A percentile compares a stretch with the other conserved stretches of the same genome.
These are phyloP conservation scores for Uromyces viciae-fabae DNA, from an alignment of 1,284 basidiomycete species.

Conservation along the genomic window DNA sequence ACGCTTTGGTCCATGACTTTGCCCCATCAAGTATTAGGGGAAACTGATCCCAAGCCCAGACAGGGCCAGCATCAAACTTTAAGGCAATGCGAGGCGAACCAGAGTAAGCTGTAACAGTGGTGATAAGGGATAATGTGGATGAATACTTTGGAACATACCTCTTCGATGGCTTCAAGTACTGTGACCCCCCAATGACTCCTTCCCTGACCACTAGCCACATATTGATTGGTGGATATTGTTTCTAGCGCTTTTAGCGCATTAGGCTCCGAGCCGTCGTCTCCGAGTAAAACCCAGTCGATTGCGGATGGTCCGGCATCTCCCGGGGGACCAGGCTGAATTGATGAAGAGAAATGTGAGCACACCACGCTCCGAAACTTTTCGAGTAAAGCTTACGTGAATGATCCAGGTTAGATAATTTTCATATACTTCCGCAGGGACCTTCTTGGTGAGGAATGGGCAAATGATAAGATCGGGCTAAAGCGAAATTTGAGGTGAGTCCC, in stretches of 20 bases:
- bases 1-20: constrained; percentile 56
- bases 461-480: constrained; percentile 56
- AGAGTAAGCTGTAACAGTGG: no score
- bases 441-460: constrained; percentile 58
- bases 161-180: constrained; percentile 51
- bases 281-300: constrained; percentile 58
- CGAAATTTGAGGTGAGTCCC: no score
- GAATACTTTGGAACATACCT: constrained; percentile 3
- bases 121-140: background rate
- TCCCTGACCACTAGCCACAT: constrained; percentile 46
- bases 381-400: constrained; percentile 54
- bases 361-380: background rate
- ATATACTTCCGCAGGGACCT: constrained; percentile 56
- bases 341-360: background rate
- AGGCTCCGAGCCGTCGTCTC: constrained; percentile 55
- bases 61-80: constrained; percentile 58
- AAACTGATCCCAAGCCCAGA: constrained; percentile 60
- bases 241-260: constrained; percentile 53
- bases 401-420: constrained; percentile 57
- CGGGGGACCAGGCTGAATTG: constrained; percentile 56
- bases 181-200: constrained; percentile 57
- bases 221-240: constrained; percentile 49
- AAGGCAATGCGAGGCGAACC: constrained; percentile 31
- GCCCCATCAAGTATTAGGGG: constrained; percentile 44
- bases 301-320: constrained; percentile 59